Base-by-base conservation (phyloP, 352 stramenopile species). In the Phytophthora vignae region DNA sequence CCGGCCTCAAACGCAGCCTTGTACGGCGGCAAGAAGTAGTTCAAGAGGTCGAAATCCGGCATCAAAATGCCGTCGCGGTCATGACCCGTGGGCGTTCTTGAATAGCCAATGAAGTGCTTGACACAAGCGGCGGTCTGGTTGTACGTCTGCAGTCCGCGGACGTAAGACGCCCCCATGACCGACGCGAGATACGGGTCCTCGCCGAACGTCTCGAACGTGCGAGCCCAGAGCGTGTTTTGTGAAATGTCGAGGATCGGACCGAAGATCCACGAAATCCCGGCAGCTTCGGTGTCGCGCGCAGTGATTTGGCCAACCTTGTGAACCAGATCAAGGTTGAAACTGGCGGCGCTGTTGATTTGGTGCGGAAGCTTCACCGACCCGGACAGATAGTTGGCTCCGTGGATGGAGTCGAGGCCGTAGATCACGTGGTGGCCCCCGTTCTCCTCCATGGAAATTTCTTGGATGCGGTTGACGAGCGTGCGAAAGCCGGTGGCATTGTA, bases 211-310 rank as follows among this genome's bases (percentile, higher is more conserved):
- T n/a, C n/a, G 4, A 40, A 40, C 8, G 33, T 91, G 2, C 92
- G 79, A n/a, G 85, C 67, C 92, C 93, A 98, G 27, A 92, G 73
- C 3, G 88, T 82, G n/a, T n/a, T n/a, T n/a, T n/a, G n/a, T n/a
- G n/a, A n/a, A n/a, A n/a, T n/a, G n/a, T n/a, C n/a, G n/a, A 91
- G 74, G 14, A 97, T 89, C 0, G 94, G 94, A 29, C 76, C 81
- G 71, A 98, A 98, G 3, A 98, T 67, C 92, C 90, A 98, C 12
- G 79, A 70, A 36, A 97, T 92, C 0, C 90, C 94, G 0, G 85
- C 92, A 6, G 89, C 90, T 15, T 85, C 67, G 0, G 91, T 98
- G 73, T 98, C 94, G 1, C 85, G 79, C 40, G 82, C 90, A 6
- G 89, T 92, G 31, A 94, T 82, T 6, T 70, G 70, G 0, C 82